Evolutionary conservation across 108 stramenopile species (phyloP).

Genomic region (Nannochloropsis gaditana): DNA sequence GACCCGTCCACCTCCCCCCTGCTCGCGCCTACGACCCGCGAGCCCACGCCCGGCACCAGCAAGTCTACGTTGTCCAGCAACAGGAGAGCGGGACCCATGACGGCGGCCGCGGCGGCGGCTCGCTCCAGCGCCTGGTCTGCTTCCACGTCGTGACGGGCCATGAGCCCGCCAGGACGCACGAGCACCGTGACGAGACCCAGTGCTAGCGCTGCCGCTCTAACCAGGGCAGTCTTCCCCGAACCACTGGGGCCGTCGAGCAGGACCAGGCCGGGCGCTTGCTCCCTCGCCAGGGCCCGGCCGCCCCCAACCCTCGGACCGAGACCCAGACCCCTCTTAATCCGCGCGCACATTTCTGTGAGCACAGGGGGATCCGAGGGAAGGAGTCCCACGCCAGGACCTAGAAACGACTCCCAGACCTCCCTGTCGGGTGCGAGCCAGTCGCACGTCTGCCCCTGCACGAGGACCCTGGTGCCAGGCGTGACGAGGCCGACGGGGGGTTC

Average conservation of each 20-base stretch:
- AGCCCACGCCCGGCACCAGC: neutral
- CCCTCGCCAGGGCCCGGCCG: no score
- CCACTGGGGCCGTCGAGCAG: neutral
- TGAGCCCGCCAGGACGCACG: neutral
- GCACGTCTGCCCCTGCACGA: no score
- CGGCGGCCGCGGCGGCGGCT: neutral
- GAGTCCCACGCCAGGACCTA: no score
- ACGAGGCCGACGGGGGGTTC: no score
- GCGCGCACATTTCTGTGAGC: no score
- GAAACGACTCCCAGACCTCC: no score
- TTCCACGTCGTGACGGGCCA: neutral
- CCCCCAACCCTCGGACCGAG: no score
- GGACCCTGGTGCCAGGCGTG: no score
- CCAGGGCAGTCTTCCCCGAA: neutral
- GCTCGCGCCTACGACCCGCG: neutral
- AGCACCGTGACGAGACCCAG: neutral
- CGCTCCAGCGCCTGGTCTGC: neutral
- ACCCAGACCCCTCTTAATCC: no score
- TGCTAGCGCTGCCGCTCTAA: neutral
- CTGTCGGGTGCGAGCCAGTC: no score
- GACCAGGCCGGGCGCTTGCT: neutral
- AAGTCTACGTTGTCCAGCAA: constrained; percentile 11
- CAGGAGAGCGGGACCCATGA: neutral
- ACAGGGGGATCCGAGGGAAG: no score
- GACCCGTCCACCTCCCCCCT: neutral